A percentile compares a stretch with the other conserved stretches of the same genome.
Conservation (phyloP, 2,329 filamentous ascomycete species). For the Pseudogymnoascus sp. region DNA sequence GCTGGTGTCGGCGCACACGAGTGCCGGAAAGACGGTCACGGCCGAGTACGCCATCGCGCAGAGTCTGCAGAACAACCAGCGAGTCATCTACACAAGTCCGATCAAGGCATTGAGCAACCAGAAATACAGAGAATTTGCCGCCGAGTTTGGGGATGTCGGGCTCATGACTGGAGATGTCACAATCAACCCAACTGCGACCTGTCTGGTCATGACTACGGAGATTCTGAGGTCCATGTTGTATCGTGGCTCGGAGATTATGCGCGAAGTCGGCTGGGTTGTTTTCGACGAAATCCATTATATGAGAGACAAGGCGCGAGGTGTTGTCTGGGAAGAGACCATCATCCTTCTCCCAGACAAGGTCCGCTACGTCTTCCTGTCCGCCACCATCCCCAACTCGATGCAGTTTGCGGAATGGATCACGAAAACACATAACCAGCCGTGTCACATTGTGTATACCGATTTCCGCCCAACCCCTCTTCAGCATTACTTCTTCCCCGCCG, state of each 20-base stretch:
- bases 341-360: constrained; percentile 98
- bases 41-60: constrained; percentile 98
- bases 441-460: constrained; percentile 98
- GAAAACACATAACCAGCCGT: constrained; percentile 95
- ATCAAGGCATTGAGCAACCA: constrained; percentile 99
- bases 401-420: constrained; percentile 99
- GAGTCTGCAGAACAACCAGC: constrained; percentile 92
- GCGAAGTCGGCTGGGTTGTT: constrained; percentile 95
- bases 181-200: constrained; percentile 97
- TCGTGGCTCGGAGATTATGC: constrained; percentile 97
- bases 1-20: constrained; percentile 92
- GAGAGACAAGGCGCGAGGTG: constrained; percentile 87
- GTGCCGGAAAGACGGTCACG: constrained; percentile 95
- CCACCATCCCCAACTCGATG: constrained; percentile 97
- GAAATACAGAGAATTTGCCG: constrained; percentile 94
- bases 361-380: constrained; percentile 94
- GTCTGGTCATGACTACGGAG: constrained; percentile 98
- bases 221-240: constrained; percentile 99
- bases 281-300: constrained; percentile 99
- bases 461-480: constrained; percentile 94
- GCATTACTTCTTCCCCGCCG: constrained; percentile 94
- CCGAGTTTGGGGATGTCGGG: constrained; percentile 92
- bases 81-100: constrained; percentile 97
- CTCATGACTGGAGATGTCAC: constrained; percentile 99
- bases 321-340: constrained; percentile 99